A percentile compares a stretch with the other conserved stretches of the same genome.
phyloP scores from a whole-genome alignment of 2,329 filamentous ascomycete genomes.

The Sporothrix sp. region DNA sequence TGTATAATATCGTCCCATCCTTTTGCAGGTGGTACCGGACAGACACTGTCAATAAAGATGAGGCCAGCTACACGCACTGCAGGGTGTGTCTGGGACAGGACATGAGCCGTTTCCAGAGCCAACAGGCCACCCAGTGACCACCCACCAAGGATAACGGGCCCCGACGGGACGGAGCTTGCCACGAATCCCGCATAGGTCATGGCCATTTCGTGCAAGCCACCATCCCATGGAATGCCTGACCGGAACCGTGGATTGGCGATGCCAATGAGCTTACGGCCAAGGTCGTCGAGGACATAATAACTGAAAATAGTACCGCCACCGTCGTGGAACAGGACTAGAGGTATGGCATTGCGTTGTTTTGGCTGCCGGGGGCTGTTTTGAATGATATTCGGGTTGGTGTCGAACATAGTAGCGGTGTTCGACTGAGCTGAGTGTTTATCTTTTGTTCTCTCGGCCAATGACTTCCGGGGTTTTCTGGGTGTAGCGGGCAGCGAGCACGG shows the following conservation, averaged over 20 bases:
- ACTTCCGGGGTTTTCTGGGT: too few species aligned
- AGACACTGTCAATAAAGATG: slow-evolving; percentile 44
- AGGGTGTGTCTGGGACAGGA: slow-evolving; percentile 25
- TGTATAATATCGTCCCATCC: slow-evolving; percentile 10
- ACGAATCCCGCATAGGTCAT: slow-evolving; percentile 39
- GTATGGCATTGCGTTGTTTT: slow-evolving; percentile 24
- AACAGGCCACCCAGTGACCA: slow-evolving; percentile 47
- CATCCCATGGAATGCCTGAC: slow-evolving; percentile 36
- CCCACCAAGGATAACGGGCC: slow-evolving; percentile 41
- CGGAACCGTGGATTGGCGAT: slow-evolving; percentile 46
- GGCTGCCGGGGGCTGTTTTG: slow-evolving; percentile 15
- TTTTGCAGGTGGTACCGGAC: slow-evolving; percentile 15
- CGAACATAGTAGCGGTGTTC: slow-evolving; percentile 15
- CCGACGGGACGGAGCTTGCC: slow-evolving; percentile 27
- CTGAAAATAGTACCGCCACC: slow-evolving; percentile 51
- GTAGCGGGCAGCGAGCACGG: too few species aligned
- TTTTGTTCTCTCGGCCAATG: too few species aligned
- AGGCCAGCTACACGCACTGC: slow-evolving; percentile 37
- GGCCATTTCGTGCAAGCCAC: slow-evolving; percentile 47
- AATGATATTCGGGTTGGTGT: slow-evolving; percentile 18
- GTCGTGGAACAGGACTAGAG: slow-evolving; percentile 49
- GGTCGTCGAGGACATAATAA: slow-evolving; percentile 43
- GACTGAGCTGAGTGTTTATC: not conserved
- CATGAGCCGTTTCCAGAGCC: slow-evolving; percentile 39
- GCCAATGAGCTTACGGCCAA: slow-evolving; percentile 42